Conservation (phyloP, 495 filamentous ascomycete species). For the Talaromyces liani region DNA sequence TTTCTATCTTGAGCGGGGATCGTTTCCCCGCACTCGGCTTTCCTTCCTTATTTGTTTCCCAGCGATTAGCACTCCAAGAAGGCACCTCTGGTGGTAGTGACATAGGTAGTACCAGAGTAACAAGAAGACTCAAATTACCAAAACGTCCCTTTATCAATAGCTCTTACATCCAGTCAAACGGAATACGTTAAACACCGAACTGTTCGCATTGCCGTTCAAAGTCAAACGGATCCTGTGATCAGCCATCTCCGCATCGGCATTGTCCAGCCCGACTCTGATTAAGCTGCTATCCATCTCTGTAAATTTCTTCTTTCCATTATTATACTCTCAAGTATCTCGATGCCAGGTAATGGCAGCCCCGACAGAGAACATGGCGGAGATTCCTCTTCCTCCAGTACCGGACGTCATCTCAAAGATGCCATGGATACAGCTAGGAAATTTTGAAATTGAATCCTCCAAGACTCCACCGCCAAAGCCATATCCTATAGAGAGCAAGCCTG, state of each 20-base stretch:
- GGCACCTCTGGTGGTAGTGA: no score
- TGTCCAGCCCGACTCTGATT: background rate
- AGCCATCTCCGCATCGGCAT: background rate
- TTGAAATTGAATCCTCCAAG: conserved; percentile 25
- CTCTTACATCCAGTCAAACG: background rate
- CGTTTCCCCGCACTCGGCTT: background rate
- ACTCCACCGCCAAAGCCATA: conserved; percentile 40
- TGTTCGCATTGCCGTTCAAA: background rate
- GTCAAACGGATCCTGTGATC: background rate
- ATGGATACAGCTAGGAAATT: conserved; percentile 17
- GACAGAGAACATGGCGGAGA: background rate
- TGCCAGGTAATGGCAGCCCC: background rate
- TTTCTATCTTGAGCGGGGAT: background rate
- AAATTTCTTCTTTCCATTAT: background rate
- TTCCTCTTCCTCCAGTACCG: conserved; percentile 4
- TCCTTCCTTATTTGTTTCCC: background rate
- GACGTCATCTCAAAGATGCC: conserved; percentile 12
- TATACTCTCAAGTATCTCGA: background rate
- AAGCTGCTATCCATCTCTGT: background rate
- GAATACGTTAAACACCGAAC: background rate
- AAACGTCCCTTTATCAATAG: no score
- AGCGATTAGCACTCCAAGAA: background rate
- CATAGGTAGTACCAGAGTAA: background rate
- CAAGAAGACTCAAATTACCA: background rate
- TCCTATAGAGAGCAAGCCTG: conserved; percentile 30